phyloP scores from a whole-genome alignment of 495 filamentous ascomycete species.

The Endocarpon pusillum region DNA sequence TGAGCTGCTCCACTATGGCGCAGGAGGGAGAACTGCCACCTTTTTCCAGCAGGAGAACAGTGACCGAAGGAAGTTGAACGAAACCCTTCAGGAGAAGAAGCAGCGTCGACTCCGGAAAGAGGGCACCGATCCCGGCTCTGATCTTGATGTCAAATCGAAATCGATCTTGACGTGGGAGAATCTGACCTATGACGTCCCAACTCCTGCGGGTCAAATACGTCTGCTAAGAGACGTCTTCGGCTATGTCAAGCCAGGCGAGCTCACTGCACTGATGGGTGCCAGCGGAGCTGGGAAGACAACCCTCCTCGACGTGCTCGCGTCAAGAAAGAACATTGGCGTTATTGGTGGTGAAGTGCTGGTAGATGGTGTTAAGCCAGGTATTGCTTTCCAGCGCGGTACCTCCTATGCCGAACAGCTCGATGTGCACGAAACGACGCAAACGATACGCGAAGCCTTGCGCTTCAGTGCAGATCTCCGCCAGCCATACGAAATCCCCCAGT shows the following conservation, averaged over 20 bases:
- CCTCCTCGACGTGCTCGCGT: slow-evolving; percentile 58
- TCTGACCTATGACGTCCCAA: slow-evolving; percentile 47
- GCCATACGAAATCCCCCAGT: slow-evolving; percentile 44
- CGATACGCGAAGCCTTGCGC: slow-evolving; percentile 67
- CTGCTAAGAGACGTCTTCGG: slow-evolving; percentile 59
- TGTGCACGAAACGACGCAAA: slow-evolving; percentile 58
- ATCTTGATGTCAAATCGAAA: slow-evolving; percentile 48
- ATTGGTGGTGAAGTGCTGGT: slow-evolving; percentile 58
- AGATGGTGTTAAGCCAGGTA: slow-evolving; percentile 46
- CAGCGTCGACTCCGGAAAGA: slow-evolving; percentile 34
- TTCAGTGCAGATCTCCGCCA: slow-evolving; percentile 76
- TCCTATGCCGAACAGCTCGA: slow-evolving; percentile 74
- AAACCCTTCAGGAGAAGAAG: slow-evolving; percentile 38
- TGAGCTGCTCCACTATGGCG: slow-evolving; percentile 58
- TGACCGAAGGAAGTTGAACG: slow-evolving; percentile 53
- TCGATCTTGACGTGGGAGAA: slow-evolving; percentile 34
- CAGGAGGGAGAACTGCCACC: slow-evolving; percentile 60
- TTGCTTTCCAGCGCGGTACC: slow-evolving; percentile 63
- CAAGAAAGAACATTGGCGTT: slow-evolving; percentile 66
- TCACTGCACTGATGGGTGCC: slow-evolving; percentile 73
- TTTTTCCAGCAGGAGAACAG: slow-evolving; percentile 55
- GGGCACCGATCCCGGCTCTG: slow-evolving; percentile 27
- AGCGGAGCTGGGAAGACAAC: slow-evolving; percentile 84
- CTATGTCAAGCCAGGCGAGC: slow-evolving; percentile 59
- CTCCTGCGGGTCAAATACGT: slow-evolving; percentile 46